Evolutionary conservation across 139 green algal genomes (phyloP), one percentile per base, ranked within the genome.

Genomic region (Picochlorum costavermella): DNA sequence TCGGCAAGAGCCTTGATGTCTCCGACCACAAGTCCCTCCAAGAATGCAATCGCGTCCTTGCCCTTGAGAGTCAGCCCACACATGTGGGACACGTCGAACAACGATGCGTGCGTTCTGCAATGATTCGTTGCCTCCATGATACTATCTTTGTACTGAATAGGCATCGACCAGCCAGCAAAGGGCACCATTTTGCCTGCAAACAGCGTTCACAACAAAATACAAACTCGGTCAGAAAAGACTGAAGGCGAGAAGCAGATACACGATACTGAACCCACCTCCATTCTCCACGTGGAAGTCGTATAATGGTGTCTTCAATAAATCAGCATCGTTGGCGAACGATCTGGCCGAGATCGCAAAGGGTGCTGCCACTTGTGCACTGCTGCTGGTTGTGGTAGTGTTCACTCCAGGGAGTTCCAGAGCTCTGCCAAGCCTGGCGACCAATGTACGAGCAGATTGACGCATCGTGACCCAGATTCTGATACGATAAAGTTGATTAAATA

Each of bases 11-110:
- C 76, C 1, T 67, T 68, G 29, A 99, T 83, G 76, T 99, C 94
- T 10, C 88, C 91, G 46, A 96, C 90, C 11, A 96, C 84, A 16
- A 99, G 69, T 1, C 53, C 71, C 67, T 99, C 91, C 6, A 98
- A 70, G 73, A 97, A 99, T 5, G 66, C 20, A 33, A 97, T 78
- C 4, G 88, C 86, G 59, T 99, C 89, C 76, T 95, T 95, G 63
- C 93, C 92, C 80, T 87, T 94, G 31, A 98, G 80, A 3, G 79
- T 92, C 13, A 97, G 65, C 8, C 90, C 89, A 71, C 90, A 97
- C 93, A 98, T 98, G 73, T 99, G 94, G 6, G 88, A 89, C 2
- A 99, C 94, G 61, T 99, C 94, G 63, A 99, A 99, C 5, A 99
- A 45, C 10, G 88, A 92, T 10, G 86, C 90, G 28, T 90, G 60